Percentiles rank a stretch among this genome's conserved stretches.
Evolutionary conservation across 306 rosid species (phyloP).

Genomic region (Chamaecrista fasciculata): DNA sequence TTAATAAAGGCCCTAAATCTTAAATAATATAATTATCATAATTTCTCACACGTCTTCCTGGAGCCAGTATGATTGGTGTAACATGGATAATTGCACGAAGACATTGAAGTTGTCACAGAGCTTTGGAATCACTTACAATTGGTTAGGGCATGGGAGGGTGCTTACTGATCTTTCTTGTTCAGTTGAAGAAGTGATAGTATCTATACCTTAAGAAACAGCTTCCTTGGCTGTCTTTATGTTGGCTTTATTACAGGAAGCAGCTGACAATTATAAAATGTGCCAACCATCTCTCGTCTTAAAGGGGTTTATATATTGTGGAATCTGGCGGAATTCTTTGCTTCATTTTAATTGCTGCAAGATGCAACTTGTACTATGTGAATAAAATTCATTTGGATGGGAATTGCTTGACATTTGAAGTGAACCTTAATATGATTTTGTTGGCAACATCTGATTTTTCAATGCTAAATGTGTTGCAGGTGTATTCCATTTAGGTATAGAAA

Average conservation of each 20-base stretch:
- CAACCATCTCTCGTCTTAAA: not conserved
- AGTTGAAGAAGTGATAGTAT: not conserved
- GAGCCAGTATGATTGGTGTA: not conserved
- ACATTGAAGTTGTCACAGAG: not conserved
- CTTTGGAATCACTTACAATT: not conserved
- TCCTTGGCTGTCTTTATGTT: not conserved
- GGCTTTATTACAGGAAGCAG: not conserved
- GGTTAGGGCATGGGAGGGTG: not conserved
- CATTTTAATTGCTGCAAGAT: constrained; percentile 1
- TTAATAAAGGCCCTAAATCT: not conserved
- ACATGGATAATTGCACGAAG: not conserved
- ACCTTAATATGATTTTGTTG: not conserved
- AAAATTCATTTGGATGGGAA: not conserved
- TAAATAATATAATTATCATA: no score
- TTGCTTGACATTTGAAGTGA: constrained; percentile 5
- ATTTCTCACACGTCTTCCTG: not conserved
- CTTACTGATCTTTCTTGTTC: not conserved
- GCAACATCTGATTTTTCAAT: constrained; percentile 17
- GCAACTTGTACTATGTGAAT: not conserved
- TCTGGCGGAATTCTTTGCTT: not conserved
- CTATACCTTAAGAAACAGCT: not conserved
- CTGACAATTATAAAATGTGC: not conserved
- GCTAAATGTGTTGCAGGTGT: constrained; percentile 51
- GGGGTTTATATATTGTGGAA: not conserved
- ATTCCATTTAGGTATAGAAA: constrained; percentile 66